Conservation (phyloP, 371 early-diverging fungal species). For the Mucor saturninus region DNA sequence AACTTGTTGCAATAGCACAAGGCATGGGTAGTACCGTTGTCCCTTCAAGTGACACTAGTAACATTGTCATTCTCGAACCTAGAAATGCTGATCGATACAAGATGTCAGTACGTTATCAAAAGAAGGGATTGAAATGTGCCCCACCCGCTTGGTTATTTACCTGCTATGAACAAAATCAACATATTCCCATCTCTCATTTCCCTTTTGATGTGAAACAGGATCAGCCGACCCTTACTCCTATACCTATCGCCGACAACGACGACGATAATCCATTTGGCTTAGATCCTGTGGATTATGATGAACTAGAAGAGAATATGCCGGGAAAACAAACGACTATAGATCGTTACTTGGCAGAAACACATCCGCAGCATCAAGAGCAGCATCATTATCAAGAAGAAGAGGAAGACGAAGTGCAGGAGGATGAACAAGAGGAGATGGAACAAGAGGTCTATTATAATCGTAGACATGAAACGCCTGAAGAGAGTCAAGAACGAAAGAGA, state of each 20-base stretch:
- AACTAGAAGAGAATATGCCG: background rate
- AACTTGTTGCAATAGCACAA: too few relatives aligned
- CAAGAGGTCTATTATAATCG: constrained; percentile 12
- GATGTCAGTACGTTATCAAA: background rate
- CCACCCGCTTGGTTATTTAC: constrained; percentile 8
- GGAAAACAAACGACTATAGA: background rate
- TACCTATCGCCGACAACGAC: background rate
- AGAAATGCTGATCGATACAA: background rate
- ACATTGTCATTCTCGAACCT: background rate
- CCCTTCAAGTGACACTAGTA: too few relatives aligned
- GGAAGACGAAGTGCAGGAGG: background rate
- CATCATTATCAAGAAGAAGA: background rate
- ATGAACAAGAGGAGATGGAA: constrained; percentile 3
- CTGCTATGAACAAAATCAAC: constrained; percentile 1
- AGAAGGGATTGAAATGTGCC: background rate
- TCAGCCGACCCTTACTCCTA: background rate
- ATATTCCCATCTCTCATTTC: background rate
- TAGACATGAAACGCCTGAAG: constrained; percentile 3
- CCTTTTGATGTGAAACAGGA: background rate
- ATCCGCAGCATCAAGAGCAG: background rate
- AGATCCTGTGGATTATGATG: constrained; percentile 1
- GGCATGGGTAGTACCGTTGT: too few relatives aligned
- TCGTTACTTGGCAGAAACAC: background rate
- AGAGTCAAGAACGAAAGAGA: background rate
- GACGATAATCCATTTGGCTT: background rate